Percentiles rank a stretch among this genome's conserved stretches.
These are phyloP conservation scores for Blumeriella jaapii DNA, from an alignment of 2,329 filamentous ascomycete genomes.

Conservation along the genomic window DNA sequence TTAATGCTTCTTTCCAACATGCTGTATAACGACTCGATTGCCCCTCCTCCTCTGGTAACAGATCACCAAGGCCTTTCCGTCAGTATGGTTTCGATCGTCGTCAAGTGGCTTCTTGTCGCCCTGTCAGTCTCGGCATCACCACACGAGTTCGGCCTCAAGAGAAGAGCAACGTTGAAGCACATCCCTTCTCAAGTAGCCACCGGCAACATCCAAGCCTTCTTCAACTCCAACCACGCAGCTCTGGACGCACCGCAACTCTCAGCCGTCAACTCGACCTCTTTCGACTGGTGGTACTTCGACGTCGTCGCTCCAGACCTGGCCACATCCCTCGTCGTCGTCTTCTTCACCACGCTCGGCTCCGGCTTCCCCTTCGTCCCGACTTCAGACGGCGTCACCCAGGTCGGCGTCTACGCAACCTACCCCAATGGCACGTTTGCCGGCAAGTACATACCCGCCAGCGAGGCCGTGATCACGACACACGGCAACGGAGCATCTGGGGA, in stretches of 20 bases:
- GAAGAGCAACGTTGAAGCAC: not conserved
- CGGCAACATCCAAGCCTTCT: not conserved
- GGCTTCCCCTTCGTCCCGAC: constrained; percentile 29
- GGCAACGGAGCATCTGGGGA: constrained; percentile 11
- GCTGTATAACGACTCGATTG: too few species aligned
- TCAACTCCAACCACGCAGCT: not conserved
- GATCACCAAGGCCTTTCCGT: too few species aligned
- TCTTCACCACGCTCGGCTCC: constrained; percentile 24
- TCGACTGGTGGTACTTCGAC: constrained; percentile 33
- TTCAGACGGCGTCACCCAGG: constrained; percentile 1
- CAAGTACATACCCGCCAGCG: constrained; percentile 4
- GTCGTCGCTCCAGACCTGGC: constrained; percentile 24
- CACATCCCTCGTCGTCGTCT: constrained; percentile 25
- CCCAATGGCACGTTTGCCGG: constrained; percentile 9
- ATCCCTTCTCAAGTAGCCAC: not conserved
- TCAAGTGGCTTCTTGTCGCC: not conserved
- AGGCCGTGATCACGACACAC: constrained; percentile 9
- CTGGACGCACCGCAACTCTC: constrained; percentile 18
- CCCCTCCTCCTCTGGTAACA: too few species aligned
- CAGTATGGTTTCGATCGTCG: not conserved
- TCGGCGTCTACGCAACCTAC: constrained; percentile 9
- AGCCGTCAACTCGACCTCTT: constrained; percentile 13
- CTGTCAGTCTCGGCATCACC: not conserved
- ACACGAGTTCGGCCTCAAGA: not conserved
- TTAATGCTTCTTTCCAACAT: too few species aligned